Evolutionary conservation across 257 asterid species (phyloP).

Genomic region (Solanum paucissectum): DNA sequence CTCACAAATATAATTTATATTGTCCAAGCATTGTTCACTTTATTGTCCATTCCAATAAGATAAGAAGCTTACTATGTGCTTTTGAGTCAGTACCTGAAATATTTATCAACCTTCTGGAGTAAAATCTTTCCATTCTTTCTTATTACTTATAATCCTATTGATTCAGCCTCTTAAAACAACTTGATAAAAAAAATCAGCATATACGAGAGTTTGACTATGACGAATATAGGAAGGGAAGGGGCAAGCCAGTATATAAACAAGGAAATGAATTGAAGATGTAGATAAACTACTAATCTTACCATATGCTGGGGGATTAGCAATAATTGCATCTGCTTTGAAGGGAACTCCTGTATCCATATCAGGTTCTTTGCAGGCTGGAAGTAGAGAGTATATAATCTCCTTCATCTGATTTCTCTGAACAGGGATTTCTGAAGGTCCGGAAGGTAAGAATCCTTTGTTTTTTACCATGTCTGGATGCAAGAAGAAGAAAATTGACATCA

Average conservation of each 20-base stretch:
- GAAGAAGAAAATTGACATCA: background rate
- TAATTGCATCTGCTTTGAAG: slow-evolving; percentile 67
- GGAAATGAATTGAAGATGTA: background rate
- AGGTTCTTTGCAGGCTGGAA: slow-evolving; percentile 58
- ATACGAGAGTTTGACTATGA: background rate
- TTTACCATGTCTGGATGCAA: slow-evolving; percentile 62
- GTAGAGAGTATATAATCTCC: slow-evolving; percentile 64
- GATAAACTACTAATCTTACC: slow-evolving; percentile 32
- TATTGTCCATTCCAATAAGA: background rate
- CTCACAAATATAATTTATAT: background rate
- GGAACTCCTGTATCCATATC: slow-evolving; percentile 54
- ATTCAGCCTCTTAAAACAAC: background rate
- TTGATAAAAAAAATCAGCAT: background rate
- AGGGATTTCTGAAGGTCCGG: slow-evolving; percentile 74
- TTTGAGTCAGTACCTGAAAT: background rate
- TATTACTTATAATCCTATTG: background rate
- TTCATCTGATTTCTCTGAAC: slow-evolving; percentile 64
- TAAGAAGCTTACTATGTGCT: background rate
- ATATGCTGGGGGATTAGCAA: slow-evolving; percentile 94
- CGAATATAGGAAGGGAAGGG: background rate
- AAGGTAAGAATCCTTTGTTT: slow-evolving; percentile 88
- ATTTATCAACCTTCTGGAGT: background rate
- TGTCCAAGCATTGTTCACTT: background rate
- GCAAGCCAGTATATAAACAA: background rate
- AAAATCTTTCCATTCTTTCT: background rate